Evolutionary conservation across 2,329 filamentous ascomycete genomes (phyloP).

Genomic region (Catunica adiposa): DNA sequence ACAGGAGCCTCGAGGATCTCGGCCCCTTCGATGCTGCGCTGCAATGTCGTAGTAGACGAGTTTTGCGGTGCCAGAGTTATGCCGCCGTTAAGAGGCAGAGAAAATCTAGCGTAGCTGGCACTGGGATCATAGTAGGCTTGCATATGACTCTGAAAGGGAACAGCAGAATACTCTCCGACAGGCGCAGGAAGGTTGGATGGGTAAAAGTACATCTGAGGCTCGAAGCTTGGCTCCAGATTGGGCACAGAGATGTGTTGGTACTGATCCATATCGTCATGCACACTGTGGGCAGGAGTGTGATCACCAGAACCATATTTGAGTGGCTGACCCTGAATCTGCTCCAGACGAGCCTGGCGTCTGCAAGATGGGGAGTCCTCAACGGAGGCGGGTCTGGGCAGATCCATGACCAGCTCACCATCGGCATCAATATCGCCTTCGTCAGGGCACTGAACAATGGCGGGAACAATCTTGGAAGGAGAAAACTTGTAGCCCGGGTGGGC

Average conservation of each 20-base stretch:
- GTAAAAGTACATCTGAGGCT: not conserved
- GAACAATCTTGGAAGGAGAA: conserved; percentile 36
- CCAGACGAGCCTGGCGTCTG: not conserved
- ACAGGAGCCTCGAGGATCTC: not conserved
- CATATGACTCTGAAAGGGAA: not conserved
- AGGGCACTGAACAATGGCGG: conserved; percentile 21
- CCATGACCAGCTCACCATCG: conserved; percentile 6
- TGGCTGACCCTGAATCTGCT: not conserved
- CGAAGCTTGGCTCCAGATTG: not conserved
- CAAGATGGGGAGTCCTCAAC: not conserved
- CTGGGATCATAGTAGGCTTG: not conserved
- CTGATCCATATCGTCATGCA: not conserved
- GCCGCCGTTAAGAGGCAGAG: not conserved
- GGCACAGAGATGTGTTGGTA: not conserved
- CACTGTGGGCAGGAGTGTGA: not conserved
- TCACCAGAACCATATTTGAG: not conserved
- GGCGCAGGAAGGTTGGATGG: not conserved
- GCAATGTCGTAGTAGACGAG: not conserved
- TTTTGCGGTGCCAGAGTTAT: not conserved
- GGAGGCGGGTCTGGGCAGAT: not conserved
- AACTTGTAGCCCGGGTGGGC: conserved; percentile 93
- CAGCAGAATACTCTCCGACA: not conserved
- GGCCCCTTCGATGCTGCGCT: not conserved
- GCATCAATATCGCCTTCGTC: conserved; percentile 24
- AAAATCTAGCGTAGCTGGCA: not conserved